These are phyloP conservation scores for Coemansia sp. DNA, from an alignment of 192 early-diverging fungal species.

Conservation along the genomic window DNA sequence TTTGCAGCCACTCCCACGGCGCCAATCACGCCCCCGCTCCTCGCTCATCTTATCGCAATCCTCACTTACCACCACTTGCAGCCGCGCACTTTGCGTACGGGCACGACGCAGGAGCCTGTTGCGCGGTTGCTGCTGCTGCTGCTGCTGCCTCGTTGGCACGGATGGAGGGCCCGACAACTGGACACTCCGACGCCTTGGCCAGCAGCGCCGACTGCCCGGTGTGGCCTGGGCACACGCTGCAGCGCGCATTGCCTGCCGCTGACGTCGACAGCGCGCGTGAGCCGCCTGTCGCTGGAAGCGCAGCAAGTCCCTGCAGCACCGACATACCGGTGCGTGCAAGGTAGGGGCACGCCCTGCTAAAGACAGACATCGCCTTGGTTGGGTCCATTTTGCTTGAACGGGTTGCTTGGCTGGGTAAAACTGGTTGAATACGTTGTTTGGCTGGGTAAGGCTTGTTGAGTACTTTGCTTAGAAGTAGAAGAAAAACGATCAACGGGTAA, in stretches of 20 bases:
- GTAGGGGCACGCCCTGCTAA: conserved; percentile 52
- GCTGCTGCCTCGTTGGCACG: conserved; percentile 39
- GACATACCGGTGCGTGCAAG: conserved; percentile 49
- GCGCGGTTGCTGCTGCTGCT: background rate
- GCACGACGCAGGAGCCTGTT: conserved; percentile 25
- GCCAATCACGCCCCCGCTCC: background rate
- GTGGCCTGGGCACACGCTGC: conserved; percentile 52
- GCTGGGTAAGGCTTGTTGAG: background rate
- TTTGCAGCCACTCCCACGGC: too few relatives aligned
- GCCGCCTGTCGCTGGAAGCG: conserved; percentile 3
- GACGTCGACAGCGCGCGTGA: conserved; percentile 44
- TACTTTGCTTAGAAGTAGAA: background rate
- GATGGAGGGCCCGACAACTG: conserved; percentile 49
- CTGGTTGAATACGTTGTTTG: background rate
- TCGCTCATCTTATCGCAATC: conserved; percentile 27
- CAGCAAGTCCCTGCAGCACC: conserved; percentile 42
- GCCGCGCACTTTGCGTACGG: conserved; percentile 37
- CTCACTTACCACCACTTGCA: conserved; percentile 27
- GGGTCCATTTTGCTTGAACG: conserved; percentile 35
- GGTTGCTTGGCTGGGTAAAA: background rate
- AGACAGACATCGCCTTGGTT: conserved; percentile 52
- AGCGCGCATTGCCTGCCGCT: conserved; percentile 40
- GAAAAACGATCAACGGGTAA: background rate
- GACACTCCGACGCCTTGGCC: conserved; percentile 54
- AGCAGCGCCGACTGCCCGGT: conserved; percentile 54